A percentile compares a stretch with the other conserved stretches of the same genome.
These are phyloP conservation scores for Auricularia heimuer DNA, from an alignment of 768 basidiomycete genomes.

Conservation along the genomic window DNA sequence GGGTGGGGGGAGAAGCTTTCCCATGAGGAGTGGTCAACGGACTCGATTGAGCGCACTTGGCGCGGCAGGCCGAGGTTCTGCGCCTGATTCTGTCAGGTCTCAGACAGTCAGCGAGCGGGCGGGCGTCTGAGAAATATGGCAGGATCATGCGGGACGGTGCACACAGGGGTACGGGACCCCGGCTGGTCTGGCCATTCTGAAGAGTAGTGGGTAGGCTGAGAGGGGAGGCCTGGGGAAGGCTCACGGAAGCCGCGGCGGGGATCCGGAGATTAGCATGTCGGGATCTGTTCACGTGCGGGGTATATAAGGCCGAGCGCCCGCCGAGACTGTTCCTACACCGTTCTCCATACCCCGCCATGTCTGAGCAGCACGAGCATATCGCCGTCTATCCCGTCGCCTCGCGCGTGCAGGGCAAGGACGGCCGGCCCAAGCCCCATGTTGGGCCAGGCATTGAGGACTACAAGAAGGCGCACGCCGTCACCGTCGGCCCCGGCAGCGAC, in stretches of 20 bases:
- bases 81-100: too few species aligned
- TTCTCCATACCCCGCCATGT: constrained; percentile 10
- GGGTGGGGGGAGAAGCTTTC: too few species aligned
- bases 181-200: too few species aligned
- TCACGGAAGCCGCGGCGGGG: not conserved
- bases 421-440: constrained; percentile 62
- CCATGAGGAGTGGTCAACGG: too few species aligned
- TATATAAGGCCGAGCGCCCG: not conserved
- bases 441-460: constrained; percentile 76
- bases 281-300: not conserved
- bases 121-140: too few species aligned
- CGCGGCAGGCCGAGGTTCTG: too few species aligned
- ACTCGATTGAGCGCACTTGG: too few species aligned
- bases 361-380: constrained; percentile 14
- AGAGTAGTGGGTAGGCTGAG: too few species aligned
- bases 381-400: constrained; percentile 65
- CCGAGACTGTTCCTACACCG: not conserved
- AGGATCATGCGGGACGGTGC: too few species aligned
- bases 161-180: too few species aligned
- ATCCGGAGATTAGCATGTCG: not conserved
- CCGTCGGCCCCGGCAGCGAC: constrained; percentile 69
- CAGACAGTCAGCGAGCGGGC: too few species aligned
- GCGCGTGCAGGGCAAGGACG: constrained; percentile 46
- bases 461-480: constrained; percentile 50
- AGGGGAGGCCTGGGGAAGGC: too few species aligned